phyloP scores from a whole-genome alignment of 2,329 filamentous ascomycete genomes.

The Seiridium cupressi region DNA sequence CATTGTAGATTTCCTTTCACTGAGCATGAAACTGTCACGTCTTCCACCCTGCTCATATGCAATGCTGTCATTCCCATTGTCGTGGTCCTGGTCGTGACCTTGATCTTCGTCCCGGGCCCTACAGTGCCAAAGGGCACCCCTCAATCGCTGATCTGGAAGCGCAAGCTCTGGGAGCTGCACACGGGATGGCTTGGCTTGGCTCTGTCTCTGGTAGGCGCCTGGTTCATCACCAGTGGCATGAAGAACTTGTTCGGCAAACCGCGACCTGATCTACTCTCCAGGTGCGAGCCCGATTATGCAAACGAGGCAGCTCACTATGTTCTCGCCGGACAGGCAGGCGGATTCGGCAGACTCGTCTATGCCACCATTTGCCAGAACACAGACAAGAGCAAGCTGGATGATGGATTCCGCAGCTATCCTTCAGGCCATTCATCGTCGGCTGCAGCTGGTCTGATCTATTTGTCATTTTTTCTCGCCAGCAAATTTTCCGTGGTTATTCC shows the following conservation, averaged over 20 bases:
- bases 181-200: conserved; percentile 80
- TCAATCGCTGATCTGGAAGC: conserved; percentile 65
- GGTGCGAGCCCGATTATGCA: conserved; percentile 73
- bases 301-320: conserved; percentile 61
- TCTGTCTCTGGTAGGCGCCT: conserved; percentile 68
- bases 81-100: conserved; percentile 66
- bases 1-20: conserved; percentile 65
- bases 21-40: conserved; percentile 69
- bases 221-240: conserved; percentile 80
- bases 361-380: conserved; percentile 71
- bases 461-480: conserved; percentile 82
- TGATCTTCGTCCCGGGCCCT: conserved; percentile 71
- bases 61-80: conserved; percentile 62
- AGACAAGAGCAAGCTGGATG: conserved; percentile 61
- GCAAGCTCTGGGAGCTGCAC: conserved; percentile 90
- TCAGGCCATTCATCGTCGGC: conserved; percentile 74
- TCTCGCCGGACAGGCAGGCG: conserved; percentile 46
- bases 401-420: conserved; percentile 84
- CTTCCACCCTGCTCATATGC: conserved; percentile 62
- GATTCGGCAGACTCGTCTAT: conserved; percentile 69
- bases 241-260: conserved; percentile 73
- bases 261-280: conserved; percentile 77
- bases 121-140: conserved; percentile 64
- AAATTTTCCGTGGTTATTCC: conserved; percentile 76
- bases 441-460: conserved; percentile 78